These are phyloP conservation scores for Sporothrix inflata DNA, from an alignment of 2,329 filamentous ascomycete species.

Conservation along the genomic window DNA sequence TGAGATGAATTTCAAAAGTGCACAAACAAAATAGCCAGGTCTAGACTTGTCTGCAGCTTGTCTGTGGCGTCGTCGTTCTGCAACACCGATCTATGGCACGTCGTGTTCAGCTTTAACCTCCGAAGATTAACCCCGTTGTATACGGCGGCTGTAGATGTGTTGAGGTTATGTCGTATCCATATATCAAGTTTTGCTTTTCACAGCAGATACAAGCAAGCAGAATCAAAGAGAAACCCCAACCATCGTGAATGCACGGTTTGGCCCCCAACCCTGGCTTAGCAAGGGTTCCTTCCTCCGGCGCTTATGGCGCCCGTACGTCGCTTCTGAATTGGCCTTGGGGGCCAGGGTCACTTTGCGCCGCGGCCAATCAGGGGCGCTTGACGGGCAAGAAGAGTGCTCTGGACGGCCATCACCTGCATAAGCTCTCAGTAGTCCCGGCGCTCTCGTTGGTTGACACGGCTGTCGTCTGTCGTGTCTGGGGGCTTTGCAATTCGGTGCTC, in stretches of 20 bases:
- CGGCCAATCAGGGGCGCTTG: conserved; percentile 26
- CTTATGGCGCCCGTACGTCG: conserved; percentile 23
- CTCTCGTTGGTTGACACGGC: conserved; percentile 1
- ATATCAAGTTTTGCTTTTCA: not conserved
- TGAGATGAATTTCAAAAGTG: not conserved
- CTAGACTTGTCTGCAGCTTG: not conserved
- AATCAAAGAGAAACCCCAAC: not conserved
- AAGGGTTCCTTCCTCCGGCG: conserved; percentile 18
- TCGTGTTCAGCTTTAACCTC: too few species aligned
- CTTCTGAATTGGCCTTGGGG: not conserved
- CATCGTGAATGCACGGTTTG: not conserved
- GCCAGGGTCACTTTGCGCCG: not conserved
- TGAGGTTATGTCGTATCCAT: not conserved
- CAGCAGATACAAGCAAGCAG: not conserved
- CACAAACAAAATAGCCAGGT: not conserved
- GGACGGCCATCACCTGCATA: conserved; percentile 32
- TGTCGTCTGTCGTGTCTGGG: too few species aligned
- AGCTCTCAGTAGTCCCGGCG: conserved; percentile 10
- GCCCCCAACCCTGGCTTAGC: conserved; percentile 6
- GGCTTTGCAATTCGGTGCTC: not conserved
- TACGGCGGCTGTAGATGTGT: not conserved
- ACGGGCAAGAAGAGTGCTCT: not conserved
- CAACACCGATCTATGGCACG: not conserved
- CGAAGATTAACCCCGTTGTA: not conserved
- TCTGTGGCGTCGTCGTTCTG: not conserved